Evolutionary conservation across 164 flowering plant species (phyloP).

Genomic region (Cinnamomum micranthum): DNA sequence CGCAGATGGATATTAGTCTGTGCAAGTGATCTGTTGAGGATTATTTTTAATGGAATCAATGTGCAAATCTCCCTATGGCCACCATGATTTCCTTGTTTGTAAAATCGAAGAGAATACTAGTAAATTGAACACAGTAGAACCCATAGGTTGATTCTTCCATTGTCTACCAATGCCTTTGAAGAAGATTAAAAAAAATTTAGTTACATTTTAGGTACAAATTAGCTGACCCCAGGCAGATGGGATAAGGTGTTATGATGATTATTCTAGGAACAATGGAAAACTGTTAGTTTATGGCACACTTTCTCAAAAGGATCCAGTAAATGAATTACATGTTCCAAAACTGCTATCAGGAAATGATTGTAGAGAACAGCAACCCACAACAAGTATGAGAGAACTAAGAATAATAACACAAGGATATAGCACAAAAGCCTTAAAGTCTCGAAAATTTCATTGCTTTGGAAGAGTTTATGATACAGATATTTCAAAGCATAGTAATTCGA

Average conservation of each 20-base stretch:
- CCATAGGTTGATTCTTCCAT: no score
- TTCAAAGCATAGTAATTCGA: conserved; percentile 10
- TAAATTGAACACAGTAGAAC: no score
- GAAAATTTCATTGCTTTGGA: conserved; percentile 25
- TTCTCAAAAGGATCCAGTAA: neutral
- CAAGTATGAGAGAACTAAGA: neutral
- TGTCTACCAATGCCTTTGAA: no score
- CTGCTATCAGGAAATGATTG: neutral
- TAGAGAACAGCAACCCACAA: neutral
- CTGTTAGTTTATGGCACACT: neutral
- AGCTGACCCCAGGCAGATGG: no score
- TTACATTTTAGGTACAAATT: no score
- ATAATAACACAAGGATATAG: neutral
- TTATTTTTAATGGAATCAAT: neutral
- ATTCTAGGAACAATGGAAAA: neutral
- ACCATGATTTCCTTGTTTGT: neutral
- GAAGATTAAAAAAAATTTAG: no score
- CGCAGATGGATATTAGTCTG: neutral
- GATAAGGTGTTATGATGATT: neutral
- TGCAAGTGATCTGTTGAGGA: neutral
- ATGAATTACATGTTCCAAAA: no score
- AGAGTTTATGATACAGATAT: conserved; percentile 30
- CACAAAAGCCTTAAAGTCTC: neutral
- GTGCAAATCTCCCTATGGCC: neutral
- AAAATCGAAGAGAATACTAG: neutral